Evolutionary conservation across 768 basidiomycete genomes (phyloP).

Genomic region (Suillus lakei): DNA sequence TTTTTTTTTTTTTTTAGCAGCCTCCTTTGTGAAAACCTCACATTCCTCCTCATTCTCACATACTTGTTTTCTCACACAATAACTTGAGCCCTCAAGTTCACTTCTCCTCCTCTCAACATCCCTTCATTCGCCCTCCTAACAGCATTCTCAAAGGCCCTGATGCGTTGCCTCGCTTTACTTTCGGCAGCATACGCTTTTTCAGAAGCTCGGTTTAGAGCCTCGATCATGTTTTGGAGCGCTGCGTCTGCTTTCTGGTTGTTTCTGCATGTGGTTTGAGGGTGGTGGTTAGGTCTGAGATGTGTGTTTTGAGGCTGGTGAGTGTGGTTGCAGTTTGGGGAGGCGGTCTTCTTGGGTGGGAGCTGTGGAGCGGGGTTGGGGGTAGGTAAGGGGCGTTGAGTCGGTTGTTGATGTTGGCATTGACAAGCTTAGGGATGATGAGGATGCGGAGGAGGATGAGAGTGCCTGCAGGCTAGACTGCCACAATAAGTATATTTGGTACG

Average conservation of each 20-base stretch:
- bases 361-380: slow-evolving; percentile 31
- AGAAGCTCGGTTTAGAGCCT: slow-evolving; percentile 78
- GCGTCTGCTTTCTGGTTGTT: slow-evolving; percentile 87
- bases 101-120: slow-evolving; percentile 46
- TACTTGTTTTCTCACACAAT: slow-evolving; percentile 44
- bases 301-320: slow-evolving; percentile 63
- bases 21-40: slow-evolving; percentile 48
- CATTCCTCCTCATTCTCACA: slow-evolving; percentile 47
- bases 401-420: slow-evolving; percentile 36
- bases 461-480: too few relatives aligned
- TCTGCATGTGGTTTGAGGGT: slow-evolving; percentile 79
- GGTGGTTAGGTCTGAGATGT: slow-evolving; percentile 68
- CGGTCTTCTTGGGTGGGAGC: slow-evolving; percentile 66
- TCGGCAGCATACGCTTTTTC: slow-evolving; percentile 81
- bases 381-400: slow-evolving; percentile 23
- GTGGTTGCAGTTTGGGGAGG: slow-evolving; percentile 64
- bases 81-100: slow-evolving; percentile 46
- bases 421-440: slow-evolving; percentile 39
- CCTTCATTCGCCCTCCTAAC: slow-evolving; percentile 75
- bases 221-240: slow-evolving; percentile 81
- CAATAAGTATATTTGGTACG: too few relatives aligned
- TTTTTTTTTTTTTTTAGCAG: too few relatives aligned
- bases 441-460: slow-evolving; percentile 19
- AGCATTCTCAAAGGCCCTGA: slow-evolving; percentile 86
- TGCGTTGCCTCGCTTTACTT: slow-evolving; percentile 82